Conservation (phyloP, 495 filamentous ascomycete genomes). For the Paragyromitra xinjiangensis region DNA sequence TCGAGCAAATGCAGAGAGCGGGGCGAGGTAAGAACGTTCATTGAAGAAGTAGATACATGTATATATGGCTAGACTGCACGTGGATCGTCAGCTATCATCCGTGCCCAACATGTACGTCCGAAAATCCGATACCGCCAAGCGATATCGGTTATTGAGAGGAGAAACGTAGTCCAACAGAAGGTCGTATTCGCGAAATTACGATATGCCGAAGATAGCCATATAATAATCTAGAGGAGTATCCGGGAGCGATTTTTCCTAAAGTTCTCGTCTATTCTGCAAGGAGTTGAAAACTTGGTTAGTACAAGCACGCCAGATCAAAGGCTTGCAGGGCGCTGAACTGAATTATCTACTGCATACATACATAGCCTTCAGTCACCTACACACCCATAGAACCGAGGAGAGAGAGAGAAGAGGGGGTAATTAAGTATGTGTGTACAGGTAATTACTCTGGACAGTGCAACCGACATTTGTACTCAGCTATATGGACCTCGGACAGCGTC, state of each 20-base stretch:
- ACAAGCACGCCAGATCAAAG: constrained; percentile 28
- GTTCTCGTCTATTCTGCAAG: constrained; percentile 39
- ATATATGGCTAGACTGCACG: neutral
- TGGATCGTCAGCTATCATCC: constrained; percentile 6
- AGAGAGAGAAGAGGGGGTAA: constrained; percentile 19
- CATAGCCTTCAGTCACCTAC: constrained; percentile 8
- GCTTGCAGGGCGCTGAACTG: constrained; percentile 18
- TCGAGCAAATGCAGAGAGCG: neutral
- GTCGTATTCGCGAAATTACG: constrained; percentile 30
- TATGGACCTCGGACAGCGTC: constrained; percentile 29
- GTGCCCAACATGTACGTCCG: constrained; percentile 5
- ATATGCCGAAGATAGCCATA: constrained; percentile 27
- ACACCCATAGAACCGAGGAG: constrained; percentile 10
- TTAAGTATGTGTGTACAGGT: constrained; percentile 38
- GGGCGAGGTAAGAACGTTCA: neutral
- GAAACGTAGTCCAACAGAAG: neutral
- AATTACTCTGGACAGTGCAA: constrained; percentile 38
- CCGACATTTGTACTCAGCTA: constrained; percentile 9
- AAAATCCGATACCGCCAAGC: constrained; percentile 18
- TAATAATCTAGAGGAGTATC: constrained; percentile 28
- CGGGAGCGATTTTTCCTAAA: neutral
- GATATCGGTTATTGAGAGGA: constrained; percentile 12
- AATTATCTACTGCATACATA: constrained; percentile 31
- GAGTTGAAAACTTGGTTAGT: constrained; percentile 41
- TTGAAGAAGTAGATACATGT: constrained; percentile 16